Evolutionary conservation across 352 stramenopile species (phyloP), one percentile per base, ranked within the genome.

Genomic region (Blastocystis sp.): DNA sequence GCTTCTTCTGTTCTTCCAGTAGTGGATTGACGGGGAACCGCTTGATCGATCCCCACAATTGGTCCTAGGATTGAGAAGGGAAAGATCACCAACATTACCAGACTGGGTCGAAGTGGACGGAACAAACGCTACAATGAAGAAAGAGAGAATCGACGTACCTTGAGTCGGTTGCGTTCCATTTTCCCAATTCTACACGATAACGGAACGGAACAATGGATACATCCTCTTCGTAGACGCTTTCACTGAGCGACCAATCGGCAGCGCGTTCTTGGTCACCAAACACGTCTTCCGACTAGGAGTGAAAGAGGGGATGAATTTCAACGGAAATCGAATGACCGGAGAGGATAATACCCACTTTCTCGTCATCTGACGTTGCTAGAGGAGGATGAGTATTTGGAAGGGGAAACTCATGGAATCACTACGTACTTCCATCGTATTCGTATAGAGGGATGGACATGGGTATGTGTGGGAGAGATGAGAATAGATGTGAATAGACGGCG

Each of bases 341-440:
- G 42, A 11, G 34, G 9, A 42, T 18, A 4, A 27, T 42, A 48
- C 36, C 61, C 4, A 59, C 29, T 59, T 16, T 59, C n/a, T 72
- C 61, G 27, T 72, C 61, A 48, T 72, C 32, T 21, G 61, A 72
- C n/a, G 61, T 44, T n/a, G n/a, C 61, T 72, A 72, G n/a, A 72
- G 57, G 27, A 59, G 4, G 3, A 59, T 14, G 4, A 18, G 18
- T 34, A 67, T 2, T 34, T n/a, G 32, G 27, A 67, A 67, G 32
- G 24, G 32, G 14, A 0, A 67, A 44, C 24, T 42, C 7, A 16
- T 34, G 0, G 32, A n/a, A 42, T 24, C 21, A 36, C 3, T 21
- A 42, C 57, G 2, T 67, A 67, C 57, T 67, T 42, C 24, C 24
- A 34, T 67, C 57, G 32, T 67, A 34, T n/a, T 67, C 57, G 32